phyloP scores from a whole-genome alignment of 2,329 filamentous ascomycete genomes.

The Allantophomopsis cytisporea region DNA sequence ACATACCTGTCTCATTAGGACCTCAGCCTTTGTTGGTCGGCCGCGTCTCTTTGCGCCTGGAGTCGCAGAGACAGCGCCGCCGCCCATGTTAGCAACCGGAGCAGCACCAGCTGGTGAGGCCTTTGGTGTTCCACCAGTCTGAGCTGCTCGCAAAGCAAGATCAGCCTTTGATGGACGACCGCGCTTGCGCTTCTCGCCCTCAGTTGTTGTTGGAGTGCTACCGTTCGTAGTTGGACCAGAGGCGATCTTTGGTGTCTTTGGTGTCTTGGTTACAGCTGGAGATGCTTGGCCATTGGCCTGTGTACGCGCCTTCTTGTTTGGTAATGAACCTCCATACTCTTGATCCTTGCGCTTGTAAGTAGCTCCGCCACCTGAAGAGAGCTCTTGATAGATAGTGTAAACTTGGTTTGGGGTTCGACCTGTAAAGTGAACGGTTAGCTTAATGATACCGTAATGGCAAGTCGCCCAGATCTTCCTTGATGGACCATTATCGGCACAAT shows the following conservation, averaged over 20 bases:
- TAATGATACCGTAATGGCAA: background rate
- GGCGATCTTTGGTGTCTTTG: background rate
- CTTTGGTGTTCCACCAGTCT: background rate
- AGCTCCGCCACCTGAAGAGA: background rate
- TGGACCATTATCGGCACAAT: too few species aligned
- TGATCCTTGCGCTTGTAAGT: background rate
- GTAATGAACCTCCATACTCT: background rate
- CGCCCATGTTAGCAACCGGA: background rate
- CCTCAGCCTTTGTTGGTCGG: background rate
- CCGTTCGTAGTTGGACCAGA: slow-evolving; percentile 1
- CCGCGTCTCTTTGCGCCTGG: background rate
- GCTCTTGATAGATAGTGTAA: background rate
- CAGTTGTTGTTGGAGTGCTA: background rate
- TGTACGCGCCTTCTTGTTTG: background rate
- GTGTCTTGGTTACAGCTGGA: background rate
- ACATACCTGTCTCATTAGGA: background rate
- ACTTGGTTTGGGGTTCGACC: background rate
- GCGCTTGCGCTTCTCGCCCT: slow-evolving; percentile 1
- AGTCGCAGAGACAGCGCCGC: background rate
- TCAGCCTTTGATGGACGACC: slow-evolving; percentile 4
- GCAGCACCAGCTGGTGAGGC: background rate
- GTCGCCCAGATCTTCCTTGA: too few species aligned
- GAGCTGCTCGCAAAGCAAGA: slow-evolving; percentile 2
- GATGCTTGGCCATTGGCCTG: background rate
- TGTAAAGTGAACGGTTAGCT: background rate